phyloP scores from a whole-genome alignment of 129 eudicot species.

The Helianthus annuus region HanXRQr2.0-SUNRISE NC_035446.2:6448639-6449138 shows the following conservation, averaged over 20 bases:
- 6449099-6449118: neutral
- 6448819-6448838: neutral
- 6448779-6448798: neutral
- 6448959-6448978: neutral
- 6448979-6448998: neutral
- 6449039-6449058: slow-evolving; percentile 18
- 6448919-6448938: neutral
- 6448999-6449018: slow-evolving; percentile 1
- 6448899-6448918: slow-evolving; percentile 10
- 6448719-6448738: slow-evolving; percentile 20
- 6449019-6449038: slow-evolving; percentile 11
- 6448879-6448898: neutral
- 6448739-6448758: neutral
- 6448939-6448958: neutral
- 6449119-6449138: neutral
- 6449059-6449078: slow-evolving; percentile 21
- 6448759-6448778: too few species aligned
- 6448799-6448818: neutral
- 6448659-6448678: slow-evolving; percentile 17
- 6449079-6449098: slow-evolving; percentile 22
- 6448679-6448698: slow-evolving; percentile 17
- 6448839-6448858: neutral
- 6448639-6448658: too few species aligned
- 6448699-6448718: slow-evolving; percentile 24
- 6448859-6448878: slow-evolving; percentile 23